These are phyloP conservation scores for Vitis cinerea DNA, from an alignment of 164 flowering plant species.

Conservation along the genomic window DNA sequence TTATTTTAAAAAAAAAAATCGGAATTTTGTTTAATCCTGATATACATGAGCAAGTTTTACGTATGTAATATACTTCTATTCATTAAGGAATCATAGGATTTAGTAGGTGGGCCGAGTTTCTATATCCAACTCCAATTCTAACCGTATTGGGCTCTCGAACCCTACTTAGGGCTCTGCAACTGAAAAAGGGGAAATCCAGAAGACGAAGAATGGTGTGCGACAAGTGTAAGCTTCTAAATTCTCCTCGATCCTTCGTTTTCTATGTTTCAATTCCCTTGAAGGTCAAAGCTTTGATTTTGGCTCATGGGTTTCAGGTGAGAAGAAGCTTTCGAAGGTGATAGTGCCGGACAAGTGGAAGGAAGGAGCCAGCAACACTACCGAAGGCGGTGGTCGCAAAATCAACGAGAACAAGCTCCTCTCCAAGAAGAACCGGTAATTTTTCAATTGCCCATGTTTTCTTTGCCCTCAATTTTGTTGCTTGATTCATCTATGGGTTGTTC, in stretches of 20 bases:
- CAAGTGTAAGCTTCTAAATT: conserved; percentile 52
- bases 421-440: conserved; percentile 74
- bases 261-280: too few relatives aligned
- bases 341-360: conserved; percentile 99
- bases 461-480: too few relatives aligned
- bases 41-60: too few relatives aligned
- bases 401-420: conserved; percentile 99
- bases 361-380: conserved; percentile 92
- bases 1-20: too few relatives aligned
- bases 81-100: too few relatives aligned
- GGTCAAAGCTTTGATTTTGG: too few relatives aligned
- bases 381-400: conserved; percentile 97
- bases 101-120: too few relatives aligned
- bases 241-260: neutral
- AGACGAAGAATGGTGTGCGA: conserved; percentile 67
- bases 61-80: too few relatives aligned
- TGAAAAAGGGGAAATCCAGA: neutral
- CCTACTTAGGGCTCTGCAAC: conserved; percentile 13
- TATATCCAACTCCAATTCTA: too few relatives aligned
- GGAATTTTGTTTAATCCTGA: too few relatives aligned
- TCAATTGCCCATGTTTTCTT: neutral
- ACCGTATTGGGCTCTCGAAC: too few relatives aligned
- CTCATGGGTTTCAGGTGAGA: conserved; percentile 47
- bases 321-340: conserved; percentile 90
- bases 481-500: neutral